These are phyloP conservation scores for Candida xiaguanensis DNA, from an alignment of 805 yeast species.

Conservation along the genomic window DNA sequence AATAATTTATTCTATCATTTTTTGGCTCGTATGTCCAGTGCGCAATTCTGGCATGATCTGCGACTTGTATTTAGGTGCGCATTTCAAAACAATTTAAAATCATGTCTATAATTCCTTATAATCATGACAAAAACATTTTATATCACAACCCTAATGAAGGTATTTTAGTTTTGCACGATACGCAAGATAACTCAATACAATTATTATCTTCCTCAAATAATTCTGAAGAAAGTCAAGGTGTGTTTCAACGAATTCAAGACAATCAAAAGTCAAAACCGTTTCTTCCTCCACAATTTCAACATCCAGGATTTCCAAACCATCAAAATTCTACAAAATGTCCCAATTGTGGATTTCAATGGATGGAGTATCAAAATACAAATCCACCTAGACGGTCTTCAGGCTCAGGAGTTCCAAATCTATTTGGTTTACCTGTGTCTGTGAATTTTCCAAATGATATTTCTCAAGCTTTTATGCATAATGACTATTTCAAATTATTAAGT, in stretches of 20 bases:
- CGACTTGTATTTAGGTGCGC: neutral
- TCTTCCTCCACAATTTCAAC: neutral
- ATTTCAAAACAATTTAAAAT: neutral
- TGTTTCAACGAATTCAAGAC: neutral
- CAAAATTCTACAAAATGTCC: conserved; percentile 19
- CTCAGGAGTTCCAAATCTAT: neutral
- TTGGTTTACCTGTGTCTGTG: neutral
- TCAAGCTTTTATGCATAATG: conserved; percentile 28
- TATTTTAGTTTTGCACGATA: conserved; percentile 32
- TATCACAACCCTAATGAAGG: conserved; percentile 35
- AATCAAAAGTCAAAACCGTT: neutral
- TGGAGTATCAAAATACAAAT: conserved; percentile 10
- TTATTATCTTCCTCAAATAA: conserved; percentile 15
- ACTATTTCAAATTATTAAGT: conserved; percentile 34
- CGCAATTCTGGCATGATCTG: too few species aligned
- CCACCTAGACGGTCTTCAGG: neutral
- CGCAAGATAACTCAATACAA: conserved; percentile 26
- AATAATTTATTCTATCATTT: too few species aligned
- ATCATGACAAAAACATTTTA: conserved; percentile 25
- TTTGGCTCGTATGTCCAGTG: too few species aligned
- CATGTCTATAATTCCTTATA: conserved; percentile 40
- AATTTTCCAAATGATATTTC: conserved; percentile 7
- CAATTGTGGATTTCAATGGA: conserved; percentile 29
- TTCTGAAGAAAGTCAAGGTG: neutral
- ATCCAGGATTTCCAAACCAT: conserved; percentile 1